Base-by-base conservation (phyloP, 805 yeast genomes). In the Wickerhamomyces mucosus region DNA sequence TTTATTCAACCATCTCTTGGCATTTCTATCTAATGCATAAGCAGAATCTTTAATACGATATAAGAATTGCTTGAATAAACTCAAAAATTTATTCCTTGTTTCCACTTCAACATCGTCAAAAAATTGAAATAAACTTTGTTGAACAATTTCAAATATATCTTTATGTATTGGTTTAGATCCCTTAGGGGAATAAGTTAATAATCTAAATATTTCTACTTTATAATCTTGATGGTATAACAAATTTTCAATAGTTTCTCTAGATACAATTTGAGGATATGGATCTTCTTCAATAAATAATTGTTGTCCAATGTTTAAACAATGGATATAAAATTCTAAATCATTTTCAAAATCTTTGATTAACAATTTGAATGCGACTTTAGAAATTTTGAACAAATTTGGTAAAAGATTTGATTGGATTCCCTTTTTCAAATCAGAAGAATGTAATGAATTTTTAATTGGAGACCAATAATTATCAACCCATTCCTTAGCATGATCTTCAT, bases 81-180 rank as follows among this genome's bases (percentile, higher is more conserved):
- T 75, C 18, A 64, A 61, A 31, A 82, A 72, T 28, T 72, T 75
- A 40, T 76, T 77, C 46, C 96, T 63, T 1, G 71, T 62, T 38
- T 80, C 88, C 12, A 83, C 63, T 34, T 78, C 74, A 14, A 69
- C 61, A 36, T 82, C 94, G n/a, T 68, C 61, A 35, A 79, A 66
- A 38, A 77, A 64, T 4, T 67, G 55, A 19, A 68, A 69, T 5
- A 78, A 45, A 19, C 66, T 55, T 1, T 59, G 48, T 23, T 53
- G 42, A 0, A 86, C 41, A 1, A 69, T 43, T 0, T 60, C 58
- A 34, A 69, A 69, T 1, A 72, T 59, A 17, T 50, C 50, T 1
- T 55, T 29, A 1, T 71, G 62, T 3, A 88, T 63, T 0, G 75
- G 73, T 30, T 59, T 61, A 0, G 95, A 71, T 3, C 71, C 69